Base-by-base conservation (phyloP, 768 basidiomycete genomes). In the Panus rudis region DNA sequence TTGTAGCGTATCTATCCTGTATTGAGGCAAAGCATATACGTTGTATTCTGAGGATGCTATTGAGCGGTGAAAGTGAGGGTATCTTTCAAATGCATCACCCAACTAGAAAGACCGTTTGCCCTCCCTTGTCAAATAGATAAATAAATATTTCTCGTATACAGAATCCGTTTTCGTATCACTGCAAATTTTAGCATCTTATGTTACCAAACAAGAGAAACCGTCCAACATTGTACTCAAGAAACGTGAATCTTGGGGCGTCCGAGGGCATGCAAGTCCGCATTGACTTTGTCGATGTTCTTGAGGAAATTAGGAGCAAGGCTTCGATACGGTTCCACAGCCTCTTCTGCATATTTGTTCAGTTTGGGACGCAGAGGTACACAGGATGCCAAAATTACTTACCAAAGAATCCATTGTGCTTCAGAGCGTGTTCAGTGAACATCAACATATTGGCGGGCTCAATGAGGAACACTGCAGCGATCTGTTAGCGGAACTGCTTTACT, bases 401-500 rank as follows among this genome's bases (percentile, higher is more conserved):
- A 47, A 80, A 76, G 11, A 79, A 63, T 45, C 75, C 78, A 11
- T 76, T 77, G 16, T 72, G 69, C 38, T 78, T 70, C 65, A 79
- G 74, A 1, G 79, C 80, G 48, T 66, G 82, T 48, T 82, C 81
- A 4, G 79, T 79, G 30, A 81, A 64, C 0, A 76, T 78, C 52
- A 80, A 69, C 64, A 75, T 73, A 67, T 79, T 72, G 49, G 72
- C 72, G 3, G 76, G 70, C 55, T 80, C 79, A 46, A 81, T 75
- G 79, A 81, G 80, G 58, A 80, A 75, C 13, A 70, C 78, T 76
- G 25, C 1, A 22, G n/a, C 12, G 1, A 4, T 20, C 6, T 35
- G 39, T 24, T 6, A 24, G 10, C 21, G 13, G 30, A 19, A n/a
- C 8, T 25, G 14, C 30, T 12, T 16, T 6, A 27, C 14, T 26